Base-by-base conservation (phyloP, 2,329 filamentous ascomycete species). In the Hypoxylon sp. region DNA sequence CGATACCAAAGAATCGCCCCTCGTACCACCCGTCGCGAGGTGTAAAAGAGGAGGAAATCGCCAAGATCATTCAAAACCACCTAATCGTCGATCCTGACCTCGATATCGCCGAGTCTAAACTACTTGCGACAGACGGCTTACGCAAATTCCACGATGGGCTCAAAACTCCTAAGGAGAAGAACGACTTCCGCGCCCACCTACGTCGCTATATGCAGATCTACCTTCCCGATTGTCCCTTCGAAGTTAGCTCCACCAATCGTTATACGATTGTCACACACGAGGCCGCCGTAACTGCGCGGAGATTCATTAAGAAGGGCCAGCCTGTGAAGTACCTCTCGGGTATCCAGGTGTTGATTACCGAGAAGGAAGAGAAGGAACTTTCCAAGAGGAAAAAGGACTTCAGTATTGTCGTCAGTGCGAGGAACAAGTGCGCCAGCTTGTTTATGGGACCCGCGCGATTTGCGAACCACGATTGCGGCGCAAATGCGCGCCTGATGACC, bases 401-500 rank as follows among this genome's bases (percentile, higher is more conserved):
- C 76, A 97, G 94, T 76, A 94, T 99, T 67, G 94, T 99, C 30
- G 91, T 97, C 74, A 97, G 94, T 65, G 94, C 93, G 69, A 87
- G 95, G 61, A 94, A 91, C 79, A 97, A 97, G 79, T 90, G 90
- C 64, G 91, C 94, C 28, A 97, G 92, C 53, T 82, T 99, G 43
- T 98, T 99, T 75, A 89, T 99, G 75, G 95, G 95, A 0, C 96
- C 95, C 6, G 95, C 95, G 32, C 89, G 95, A 52, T 98, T 99
- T 76, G 93, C 95, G 24, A 99, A 99, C 75, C 95, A 99, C 78
- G 95, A 99, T 77, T 99, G 95, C 79, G 86, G 91, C 70, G 93
- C 95, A 30, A 99, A 98, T 80, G 94, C 94, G 7, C 87, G 89
- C 73, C 85, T 99, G 46, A 90, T 92, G 70, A 97, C 93, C 34